Evolutionary conservation across 176 grass and related monocot species (phyloP).

Genomic region (Microstegium vimineum): DNA sequence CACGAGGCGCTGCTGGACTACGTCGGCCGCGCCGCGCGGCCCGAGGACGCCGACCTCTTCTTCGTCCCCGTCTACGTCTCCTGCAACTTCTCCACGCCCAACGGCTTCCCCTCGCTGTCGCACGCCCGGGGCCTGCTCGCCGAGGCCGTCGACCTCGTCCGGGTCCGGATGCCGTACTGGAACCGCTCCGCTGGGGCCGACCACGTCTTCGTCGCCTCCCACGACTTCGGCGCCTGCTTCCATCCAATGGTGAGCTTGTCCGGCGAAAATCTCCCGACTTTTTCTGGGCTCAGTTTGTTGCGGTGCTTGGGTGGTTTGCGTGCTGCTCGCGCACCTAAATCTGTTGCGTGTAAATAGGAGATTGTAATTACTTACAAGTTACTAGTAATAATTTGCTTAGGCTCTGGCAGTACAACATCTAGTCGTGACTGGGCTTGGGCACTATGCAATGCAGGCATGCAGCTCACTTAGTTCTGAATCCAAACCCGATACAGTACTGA

Average conservation of each 20-base stretch:
- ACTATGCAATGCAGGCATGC: not conserved
- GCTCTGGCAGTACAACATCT: not conserved
- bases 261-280: not conserved
- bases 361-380: not conserved
- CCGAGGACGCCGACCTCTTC: conserved; percentile 74
- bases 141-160: conserved; percentile 54
- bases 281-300: not conserved
- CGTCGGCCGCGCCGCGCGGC: conserved; percentile 20
- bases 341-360: conserved; percentile 29
- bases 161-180: conserved; percentile 60
- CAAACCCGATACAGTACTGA: not conserved
- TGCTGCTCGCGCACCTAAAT: not conserved
- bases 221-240: conserved; percentile 95
- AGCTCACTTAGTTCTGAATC: not conserved
- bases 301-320: not conserved
- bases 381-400: not conserved
- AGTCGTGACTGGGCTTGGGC: not conserved
- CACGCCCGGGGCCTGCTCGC: conserved; percentile 60
- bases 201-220: conserved; percentile 86
- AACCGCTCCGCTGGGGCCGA: conserved; percentile 70
- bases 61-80: conserved; percentile 88
- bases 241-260: conserved; percentile 68
- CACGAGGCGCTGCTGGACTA: conserved; percentile 64
- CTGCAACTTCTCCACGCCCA: conserved; percentile 90
- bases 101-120: conserved; percentile 72